Evolutionary conservation across 192 early-diverging fungal species (phyloP), one percentile per base, ranked within the genome.

Genomic region (Coemansia interrupta): DNA sequence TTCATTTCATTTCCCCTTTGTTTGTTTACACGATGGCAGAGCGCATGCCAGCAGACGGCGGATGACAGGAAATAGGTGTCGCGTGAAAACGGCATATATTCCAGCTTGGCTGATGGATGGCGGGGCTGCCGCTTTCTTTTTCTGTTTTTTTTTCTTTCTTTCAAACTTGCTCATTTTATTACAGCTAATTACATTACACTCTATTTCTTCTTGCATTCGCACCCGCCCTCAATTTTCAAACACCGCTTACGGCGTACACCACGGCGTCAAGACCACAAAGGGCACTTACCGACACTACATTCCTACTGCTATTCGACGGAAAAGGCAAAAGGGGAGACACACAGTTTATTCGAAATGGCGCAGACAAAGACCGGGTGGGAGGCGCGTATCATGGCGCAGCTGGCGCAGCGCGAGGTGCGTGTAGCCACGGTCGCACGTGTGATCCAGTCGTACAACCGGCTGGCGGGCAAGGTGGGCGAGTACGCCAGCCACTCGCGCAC

Each of bases 401-500:
- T 77, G 20, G 64, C 61, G 57, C 73, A 77, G 64, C 73, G 73
- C 53, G 73, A 77, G 43, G 42, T 53, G 56, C 73, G 73, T 18
- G 73, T 77, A 23, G 70, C 75, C 8, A 69, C 75, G 11, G 67
- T 78, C 36, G 66, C 70, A 30, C 66, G 60, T 20, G 75, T 78
- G 24, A 78, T 78, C 46, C 58, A 78, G 51, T 78, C 70, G 54
- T 72, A 78, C 63, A 72, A 60, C 49, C 61, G 67, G 10, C 60
- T 72, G 18, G 75, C 70, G 0, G 62, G 63, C 20, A 78, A 69
- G 28, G 70, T 78, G 18, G 75, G 70, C 32, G 70, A 72, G 26
- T 78, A 58, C 18, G 75, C 75, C 55, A 69, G 22, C 54, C 61
- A 72, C 49, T 63, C 75, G 51, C 69, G 70, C 43, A 60, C 58